Base-by-base conservation (phyloP, 2,329 filamentous ascomycete genomes). In the Botrytis byssoidea region DNA sequence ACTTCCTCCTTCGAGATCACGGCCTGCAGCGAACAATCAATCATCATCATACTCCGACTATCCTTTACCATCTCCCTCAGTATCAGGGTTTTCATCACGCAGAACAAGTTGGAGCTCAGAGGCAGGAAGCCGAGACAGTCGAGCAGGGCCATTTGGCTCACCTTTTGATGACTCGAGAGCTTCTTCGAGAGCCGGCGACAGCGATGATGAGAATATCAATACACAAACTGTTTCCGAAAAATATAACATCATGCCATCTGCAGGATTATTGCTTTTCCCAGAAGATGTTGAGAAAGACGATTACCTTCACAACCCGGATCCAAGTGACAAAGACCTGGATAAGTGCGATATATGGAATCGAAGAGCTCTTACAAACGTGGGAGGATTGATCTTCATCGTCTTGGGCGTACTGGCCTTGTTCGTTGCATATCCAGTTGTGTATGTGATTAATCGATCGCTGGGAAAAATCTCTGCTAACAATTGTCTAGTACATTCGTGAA, bases 211-310 rank as follows among this genome's bases (percentile, higher is more conserved):
- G 32, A 85, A 86, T 78, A 83, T 92, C 71, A 93, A 92, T 78
- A 93, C 90, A 0, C 90, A 93, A 82, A 92, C 91, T 1, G 91
- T 93, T 4, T 89, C 89, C 25, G 89, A 92, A 79, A 93, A 93
- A 81, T 93, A 91, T 81, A 92, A 92, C 79, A 92, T 93, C 71
- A 85, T 88, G 80, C 90, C 91, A 0, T 90, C 89, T 4, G 88
- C 90, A 22, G 90, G 90, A 9, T 82, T 93, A 70, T 80, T 93
- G 59, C 82, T 93, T 32, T 93, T 90, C 77, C 91, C 91, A 0
- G 90, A 92, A 80, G 91, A 93, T 79, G 88, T 92, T 35, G 91
- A 93, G 80, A 92, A 92, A 78, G 91, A 93, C 79, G 91, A 93
- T 79, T 91, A 88, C 76, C 79, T 93, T 75, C 91, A 93, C 80